Evolutionary conservation across 768 basidiomycete genomes (phyloP).

Genomic region (Exidia glandulosa): DNA sequence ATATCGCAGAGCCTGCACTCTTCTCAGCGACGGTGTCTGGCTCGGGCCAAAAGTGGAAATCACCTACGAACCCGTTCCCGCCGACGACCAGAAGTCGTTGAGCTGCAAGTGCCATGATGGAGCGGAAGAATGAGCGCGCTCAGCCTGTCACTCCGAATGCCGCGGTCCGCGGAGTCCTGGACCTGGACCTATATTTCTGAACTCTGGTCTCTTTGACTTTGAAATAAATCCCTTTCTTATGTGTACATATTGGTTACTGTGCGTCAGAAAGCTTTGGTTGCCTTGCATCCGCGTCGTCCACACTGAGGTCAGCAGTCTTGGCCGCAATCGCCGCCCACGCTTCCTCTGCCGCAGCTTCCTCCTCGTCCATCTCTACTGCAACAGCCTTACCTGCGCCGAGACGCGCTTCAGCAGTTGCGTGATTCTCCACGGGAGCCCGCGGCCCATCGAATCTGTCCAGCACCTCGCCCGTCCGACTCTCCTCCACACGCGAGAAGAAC

Average conservation of each 20-base stretch:
- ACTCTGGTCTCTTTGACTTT: too few species aligned
- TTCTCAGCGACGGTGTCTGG: background rate
- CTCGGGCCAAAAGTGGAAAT: slow-evolving; percentile 1
- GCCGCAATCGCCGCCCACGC: background rate
- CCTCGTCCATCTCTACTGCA: background rate
- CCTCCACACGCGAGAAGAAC: slow-evolving; percentile 64
- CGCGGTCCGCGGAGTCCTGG: too few species aligned
- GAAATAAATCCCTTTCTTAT: too few species aligned
- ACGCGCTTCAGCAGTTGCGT: background rate
- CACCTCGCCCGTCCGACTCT: slow-evolving; percentile 4
- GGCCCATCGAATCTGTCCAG: background rate
- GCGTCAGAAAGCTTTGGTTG: too few species aligned
- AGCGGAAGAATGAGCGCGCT: too few species aligned
- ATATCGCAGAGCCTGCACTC: slow-evolving; percentile 77
- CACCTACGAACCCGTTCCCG: slow-evolving; percentile 97
- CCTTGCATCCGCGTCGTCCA: too few species aligned
- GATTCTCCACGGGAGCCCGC: background rate
- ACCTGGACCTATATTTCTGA: too few species aligned
- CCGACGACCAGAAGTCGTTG: slow-evolving; percentile 84
- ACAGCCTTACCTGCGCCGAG: background rate
- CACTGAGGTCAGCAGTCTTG: too few species aligned
- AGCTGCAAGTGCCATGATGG: too few species aligned
- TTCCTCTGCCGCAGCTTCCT: background rate
- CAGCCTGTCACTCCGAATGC: too few species aligned
- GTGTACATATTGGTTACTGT: too few species aligned